Percentiles rank a stretch among this genome's conserved stretches.
phyloP scores from a whole-genome alignment of 208 protist species.

The Leishmania martiniquensis region DNA sequence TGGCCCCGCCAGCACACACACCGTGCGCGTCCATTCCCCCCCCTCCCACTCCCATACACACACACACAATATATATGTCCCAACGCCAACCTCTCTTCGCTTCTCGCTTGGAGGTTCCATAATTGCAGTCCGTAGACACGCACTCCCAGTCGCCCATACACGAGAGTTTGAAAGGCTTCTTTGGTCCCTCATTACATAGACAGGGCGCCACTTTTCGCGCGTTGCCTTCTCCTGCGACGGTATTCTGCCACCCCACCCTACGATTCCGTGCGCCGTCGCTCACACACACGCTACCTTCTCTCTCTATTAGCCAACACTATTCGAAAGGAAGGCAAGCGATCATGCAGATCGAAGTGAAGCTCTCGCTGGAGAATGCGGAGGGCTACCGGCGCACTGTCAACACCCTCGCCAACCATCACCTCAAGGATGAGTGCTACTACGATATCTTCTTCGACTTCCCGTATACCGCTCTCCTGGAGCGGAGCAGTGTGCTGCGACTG shows the following conservation, averaged over 20 bases:
- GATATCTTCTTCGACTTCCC: conserved; percentile 84
- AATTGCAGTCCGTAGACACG: no score
- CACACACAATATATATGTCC: background rate
- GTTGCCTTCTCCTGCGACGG: background rate
- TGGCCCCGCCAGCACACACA: background rate
- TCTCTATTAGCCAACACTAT: background rate
- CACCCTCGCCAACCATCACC: conserved; percentile 27
- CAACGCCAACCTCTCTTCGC: background rate
- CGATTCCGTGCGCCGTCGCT: no score
- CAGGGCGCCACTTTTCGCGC: background rate
- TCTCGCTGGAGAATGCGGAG: conserved; percentile 43
- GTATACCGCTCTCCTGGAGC: conserved; percentile 33
- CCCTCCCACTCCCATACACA: background rate
- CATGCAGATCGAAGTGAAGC: conserved; percentile 78
- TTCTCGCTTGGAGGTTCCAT: no score
- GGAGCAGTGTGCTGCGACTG: conserved; percentile 57
- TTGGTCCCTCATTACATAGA: conserved; percentile 5
- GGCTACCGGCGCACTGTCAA: conserved; percentile 43
- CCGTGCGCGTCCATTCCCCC: background rate
- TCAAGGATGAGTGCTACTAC: conserved; percentile 55
- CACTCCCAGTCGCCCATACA: no score
- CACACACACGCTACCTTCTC: background rate
- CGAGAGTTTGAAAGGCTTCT: no score
- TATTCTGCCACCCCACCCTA: no score
- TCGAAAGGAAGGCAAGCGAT: background rate